These are phyloP conservation scores for Camillea tinctor DNA, from an alignment of 2,329 filamentous ascomycete species.

Conservation along the genomic window DNA sequence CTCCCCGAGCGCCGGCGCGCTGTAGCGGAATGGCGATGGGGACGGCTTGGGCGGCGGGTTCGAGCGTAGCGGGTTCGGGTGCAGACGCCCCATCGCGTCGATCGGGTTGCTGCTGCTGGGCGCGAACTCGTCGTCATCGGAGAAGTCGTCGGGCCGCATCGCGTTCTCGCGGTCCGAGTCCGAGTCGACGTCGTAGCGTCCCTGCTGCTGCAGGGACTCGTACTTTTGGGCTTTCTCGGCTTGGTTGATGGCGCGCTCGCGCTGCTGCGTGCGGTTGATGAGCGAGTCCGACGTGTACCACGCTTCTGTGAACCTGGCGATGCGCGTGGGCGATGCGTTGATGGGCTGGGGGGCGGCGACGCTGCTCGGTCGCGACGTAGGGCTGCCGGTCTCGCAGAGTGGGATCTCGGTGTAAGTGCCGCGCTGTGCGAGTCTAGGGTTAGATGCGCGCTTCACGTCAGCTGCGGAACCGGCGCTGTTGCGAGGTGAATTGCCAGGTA, in stretches of 20 bases:
- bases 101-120: constrained; percentile 26
- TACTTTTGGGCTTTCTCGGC: constrained; percentile 39
- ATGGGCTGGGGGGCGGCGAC: constrained; percentile 20
- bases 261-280: constrained; percentile 52
- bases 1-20: constrained; percentile 38
- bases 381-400: constrained; percentile 38
- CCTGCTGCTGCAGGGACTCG: constrained; percentile 45
- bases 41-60: constrained; percentile 43
- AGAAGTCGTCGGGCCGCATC: constrained; percentile 26
- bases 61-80: constrained; percentile 54
- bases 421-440: constrained; percentile 34
- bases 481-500: constrained; percentile 42
- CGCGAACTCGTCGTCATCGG: constrained; percentile 36
- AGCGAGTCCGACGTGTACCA: constrained; percentile 56
- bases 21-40: constrained; percentile 29
- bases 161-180: constrained; percentile 26
- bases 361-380: constrained; percentile 24
- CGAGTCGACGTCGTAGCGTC: constrained; percentile 38
- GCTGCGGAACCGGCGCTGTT: constrained; percentile 43
- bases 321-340: constrained; percentile 36
- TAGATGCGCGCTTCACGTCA: constrained; percentile 49
- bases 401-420: constrained; percentile 52
- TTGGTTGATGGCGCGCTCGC: constrained; percentile 44
- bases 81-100: constrained; percentile 24
- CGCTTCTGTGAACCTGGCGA: constrained; percentile 51